These are phyloP conservation scores for Cucurbita maxima DNA, from an alignment of 306 rosid species.

Conservation along the genomic window DNA sequence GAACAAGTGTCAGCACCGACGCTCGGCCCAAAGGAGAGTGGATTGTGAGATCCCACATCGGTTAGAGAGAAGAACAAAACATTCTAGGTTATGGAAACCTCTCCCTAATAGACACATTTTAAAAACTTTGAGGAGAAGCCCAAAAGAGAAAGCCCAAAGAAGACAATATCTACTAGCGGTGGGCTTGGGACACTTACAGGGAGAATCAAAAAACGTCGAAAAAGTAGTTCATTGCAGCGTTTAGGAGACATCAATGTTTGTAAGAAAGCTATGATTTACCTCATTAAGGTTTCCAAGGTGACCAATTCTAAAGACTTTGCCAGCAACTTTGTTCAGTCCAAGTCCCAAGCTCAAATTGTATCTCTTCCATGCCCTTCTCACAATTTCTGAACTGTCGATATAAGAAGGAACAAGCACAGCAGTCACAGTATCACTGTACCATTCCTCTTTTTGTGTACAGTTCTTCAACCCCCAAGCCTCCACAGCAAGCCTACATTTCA, in stretches of 20 bases:
- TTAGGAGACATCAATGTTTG: not conserved
- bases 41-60: too few relatives aligned
- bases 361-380: conserved; percentile 80
- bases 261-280: conserved; percentile 27
- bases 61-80: too few relatives aligned
- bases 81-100: too few relatives aligned
- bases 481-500: conserved; percentile 62
- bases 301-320: conserved; percentile 95
- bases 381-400: conserved; percentile 75
- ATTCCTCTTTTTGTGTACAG: conserved; percentile 91
- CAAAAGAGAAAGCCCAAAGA: too few relatives aligned
- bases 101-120: too few relatives aligned
- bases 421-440: conserved; percentile 88
- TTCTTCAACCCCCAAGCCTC: conserved; percentile 99
- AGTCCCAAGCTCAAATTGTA: conserved; percentile 93
- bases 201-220: too few relatives aligned
- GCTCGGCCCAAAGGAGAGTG: too few relatives aligned
- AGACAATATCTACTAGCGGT: too few relatives aligned
- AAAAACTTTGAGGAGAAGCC: too few relatives aligned
- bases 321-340: conserved; percentile 91
- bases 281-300: conserved; percentile 93
- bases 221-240: not conserved
- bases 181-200: too few relatives aligned
- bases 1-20: too few relatives aligned
- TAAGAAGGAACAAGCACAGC: conserved; percentile 84